Percentiles rank a stretch among this genome's conserved stretches.
Conservation (phyloP, 2,329 filamentous ascomycete genomes). For the Chaetomiaceae sp. region DNA sequence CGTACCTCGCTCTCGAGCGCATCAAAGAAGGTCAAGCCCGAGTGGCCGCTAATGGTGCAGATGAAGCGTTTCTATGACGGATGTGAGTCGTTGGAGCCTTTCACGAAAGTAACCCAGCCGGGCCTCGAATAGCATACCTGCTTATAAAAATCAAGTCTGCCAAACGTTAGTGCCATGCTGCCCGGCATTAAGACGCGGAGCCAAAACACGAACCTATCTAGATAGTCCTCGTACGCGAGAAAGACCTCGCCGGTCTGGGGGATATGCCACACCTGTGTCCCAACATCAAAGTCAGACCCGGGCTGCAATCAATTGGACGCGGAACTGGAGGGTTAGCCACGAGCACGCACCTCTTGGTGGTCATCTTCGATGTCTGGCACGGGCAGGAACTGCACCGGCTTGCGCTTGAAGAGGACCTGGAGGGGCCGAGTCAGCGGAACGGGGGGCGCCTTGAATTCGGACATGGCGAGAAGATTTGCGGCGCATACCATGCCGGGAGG, state of each 20-base stretch:
- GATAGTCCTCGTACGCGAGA: conserved; percentile 78
- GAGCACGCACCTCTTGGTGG: conserved; percentile 65
- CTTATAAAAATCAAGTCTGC: conserved; percentile 87
- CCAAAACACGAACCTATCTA: conserved; percentile 64
- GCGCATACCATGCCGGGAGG: conserved; percentile 34
- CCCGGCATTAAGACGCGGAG: neutral
- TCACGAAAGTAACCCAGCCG: conserved; percentile 14
- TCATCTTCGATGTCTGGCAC: conserved; percentile 72
- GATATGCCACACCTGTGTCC: conserved; percentile 84
- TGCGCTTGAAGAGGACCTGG: conserved; percentile 93
- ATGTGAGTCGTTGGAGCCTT: too few species aligned
- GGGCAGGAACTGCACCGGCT: conserved; percentile 80
- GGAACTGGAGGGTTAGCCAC: conserved; percentile 1
- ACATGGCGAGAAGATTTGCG: conserved; percentile 9
- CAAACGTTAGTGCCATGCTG: neutral
- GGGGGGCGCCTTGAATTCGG: conserved; percentile 10
- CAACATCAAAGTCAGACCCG: conserved; percentile 4
- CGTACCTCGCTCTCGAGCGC: conserved; percentile 86
- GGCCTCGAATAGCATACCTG: conserved; percentile 53
- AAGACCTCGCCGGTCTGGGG: conserved; percentile 88
- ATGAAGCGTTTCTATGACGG: conserved; percentile 89
- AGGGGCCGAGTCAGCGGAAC: conserved; percentile 20
- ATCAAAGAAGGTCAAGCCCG: conserved; percentile 85
- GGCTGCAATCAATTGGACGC: conserved; percentile 5
- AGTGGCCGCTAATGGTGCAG: conserved; percentile 92